phyloP scores from a whole-genome alignment of 1,284 basidiomycete genomes.

The Papiliotrema flavescens region DNA sequence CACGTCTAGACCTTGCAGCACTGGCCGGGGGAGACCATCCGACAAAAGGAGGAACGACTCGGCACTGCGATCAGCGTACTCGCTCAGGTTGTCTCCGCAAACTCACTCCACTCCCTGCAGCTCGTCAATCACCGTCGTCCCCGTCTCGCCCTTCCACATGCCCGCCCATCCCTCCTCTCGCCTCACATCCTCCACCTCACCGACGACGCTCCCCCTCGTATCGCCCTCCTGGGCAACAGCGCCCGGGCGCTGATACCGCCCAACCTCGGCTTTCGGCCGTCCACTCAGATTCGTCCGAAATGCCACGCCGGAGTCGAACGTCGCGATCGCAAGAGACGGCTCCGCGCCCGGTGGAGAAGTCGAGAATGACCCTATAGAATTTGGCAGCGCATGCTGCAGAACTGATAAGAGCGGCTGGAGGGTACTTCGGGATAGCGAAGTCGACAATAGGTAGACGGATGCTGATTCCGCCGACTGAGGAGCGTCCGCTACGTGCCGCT shows the following conservation, averaged over 20 bases:
- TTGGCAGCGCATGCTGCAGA: slow-evolving; percentile 14
- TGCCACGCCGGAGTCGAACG: slow-evolving; percentile 15
- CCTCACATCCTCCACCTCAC: slow-evolving; percentile 24
- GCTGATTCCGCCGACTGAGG: slow-evolving; percentile 2
- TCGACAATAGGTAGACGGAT: slow-evolving; percentile 34
- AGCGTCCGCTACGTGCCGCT: slow-evolving; percentile 5
- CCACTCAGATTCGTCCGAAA: slow-evolving; percentile 26
- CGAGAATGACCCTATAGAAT: slow-evolving; percentile 33
- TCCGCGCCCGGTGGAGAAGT: slow-evolving; percentile 13
- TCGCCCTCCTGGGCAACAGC: slow-evolving; percentile 26
- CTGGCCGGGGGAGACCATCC: slow-evolving; percentile 32
- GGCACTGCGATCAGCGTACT: slow-evolving; percentile 7
- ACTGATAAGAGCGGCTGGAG: slow-evolving; percentile 19
- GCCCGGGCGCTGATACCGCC: slow-evolving; percentile 34
- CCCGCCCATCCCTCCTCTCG: slow-evolving; percentile 17
- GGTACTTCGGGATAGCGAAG: slow-evolving; percentile 14
- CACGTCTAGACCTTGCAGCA: slow-evolving; percentile 21
- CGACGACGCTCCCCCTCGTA: slow-evolving; percentile 26
- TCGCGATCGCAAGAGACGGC: slow-evolving; percentile 32
- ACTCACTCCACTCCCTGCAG: slow-evolving; percentile 26
- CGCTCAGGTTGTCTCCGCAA: not conserved
- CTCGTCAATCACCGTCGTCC: slow-evolving; percentile 16
- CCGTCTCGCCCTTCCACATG: slow-evolving; percentile 19
- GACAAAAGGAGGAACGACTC: slow-evolving; percentile 28
- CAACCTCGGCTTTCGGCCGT: slow-evolving; percentile 36